phyloP scores from a whole-genome alignment of 345 rosid species.

The Stellera chamaejasme region DNA sequence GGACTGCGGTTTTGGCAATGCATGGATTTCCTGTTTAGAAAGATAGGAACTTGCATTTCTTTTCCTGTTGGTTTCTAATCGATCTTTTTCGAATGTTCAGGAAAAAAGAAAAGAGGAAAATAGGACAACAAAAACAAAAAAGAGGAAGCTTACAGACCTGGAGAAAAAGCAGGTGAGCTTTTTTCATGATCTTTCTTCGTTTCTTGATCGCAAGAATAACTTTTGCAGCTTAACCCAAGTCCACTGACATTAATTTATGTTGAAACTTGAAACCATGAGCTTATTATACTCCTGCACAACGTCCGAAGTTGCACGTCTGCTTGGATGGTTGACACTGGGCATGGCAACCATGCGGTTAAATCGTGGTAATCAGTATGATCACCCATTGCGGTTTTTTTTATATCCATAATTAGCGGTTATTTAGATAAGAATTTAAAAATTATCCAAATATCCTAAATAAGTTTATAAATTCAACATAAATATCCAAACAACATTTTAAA shows the following conservation, averaged over 20 bases:
- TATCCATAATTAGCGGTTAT: too few species aligned
- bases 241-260: conserved; percentile 27
- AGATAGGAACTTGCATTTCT: neutral
- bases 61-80: neutral
- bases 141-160: conserved; percentile 21
- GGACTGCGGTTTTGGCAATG: conserved; percentile 9
- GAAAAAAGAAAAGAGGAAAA: too few species aligned
- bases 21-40: conserved; percentile 5
- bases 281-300: neutral
- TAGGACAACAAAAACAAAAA: too few species aligned
- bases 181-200: conserved; percentile 23
- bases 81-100: neutral
- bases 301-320: conserved; percentile 8
- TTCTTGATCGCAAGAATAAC: conserved; percentile 33
- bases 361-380: too few species aligned
- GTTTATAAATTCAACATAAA: too few species aligned
- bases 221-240: conserved; percentile 24
- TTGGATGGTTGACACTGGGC: too few species aligned
- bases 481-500: too few species aligned
- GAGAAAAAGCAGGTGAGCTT: conserved; percentile 39
- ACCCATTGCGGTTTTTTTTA: too few species aligned
- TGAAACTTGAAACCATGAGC: conserved; percentile 15
- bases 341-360: too few species aligned
- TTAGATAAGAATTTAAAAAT: too few species aligned
- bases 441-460: too few species aligned